Base-by-base conservation (phyloP, 1,284 basidiomycete species). In the Leccinum cinnamomeum region DNA sequence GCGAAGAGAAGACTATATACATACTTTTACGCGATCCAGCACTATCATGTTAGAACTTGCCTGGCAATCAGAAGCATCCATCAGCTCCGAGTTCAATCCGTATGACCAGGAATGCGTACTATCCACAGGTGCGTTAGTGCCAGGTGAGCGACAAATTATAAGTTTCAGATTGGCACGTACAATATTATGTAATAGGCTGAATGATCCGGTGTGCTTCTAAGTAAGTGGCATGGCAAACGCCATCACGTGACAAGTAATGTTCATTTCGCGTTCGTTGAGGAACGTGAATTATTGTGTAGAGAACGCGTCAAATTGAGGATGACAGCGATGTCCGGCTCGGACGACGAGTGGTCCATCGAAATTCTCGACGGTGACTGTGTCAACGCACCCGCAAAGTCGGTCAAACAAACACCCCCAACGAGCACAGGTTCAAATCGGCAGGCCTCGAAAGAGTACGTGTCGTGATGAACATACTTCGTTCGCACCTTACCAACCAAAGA, bases 271-370 rank as follows among this genome's bases (percentile, higher is more conserved):
- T 65, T 56, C 37, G 8, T 18, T 14, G 25, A 48, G 39, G 18
- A 18, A 53, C 14, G 6, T 18, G 25, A 25, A 16, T 51, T 6
- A 44, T 20, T 8, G 23, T 5, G 20, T 41, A 44, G 57, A 33
- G 11, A n/a, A 16, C 61, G 64, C 51, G 58, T 60, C 59, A 30
- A 3, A 58, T 73, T 70, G 72, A 30, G 59, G 56, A 30, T 58
- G 6, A 20, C 60, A 28, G 8, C 25, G 8, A 25, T 55, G 33
- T 53, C 55, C 20, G 65, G 74, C 61, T 62, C 68, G 37, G 63
- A 66, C 23, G 65, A 64, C 25, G 73, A 76, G 46, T 74, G 70
- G 66, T 74, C 72, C 18, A 65, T 76, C 41, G 74, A 76, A 62
- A 75, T 75, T 35, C 23, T 73, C 39, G 75, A 76, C 14, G 72